Evolutionary conservation across 768 basidiomycete species (phyloP), one percentile per base, ranked within the genome.

Genomic region (Rhizopogon roseolus): DNA sequence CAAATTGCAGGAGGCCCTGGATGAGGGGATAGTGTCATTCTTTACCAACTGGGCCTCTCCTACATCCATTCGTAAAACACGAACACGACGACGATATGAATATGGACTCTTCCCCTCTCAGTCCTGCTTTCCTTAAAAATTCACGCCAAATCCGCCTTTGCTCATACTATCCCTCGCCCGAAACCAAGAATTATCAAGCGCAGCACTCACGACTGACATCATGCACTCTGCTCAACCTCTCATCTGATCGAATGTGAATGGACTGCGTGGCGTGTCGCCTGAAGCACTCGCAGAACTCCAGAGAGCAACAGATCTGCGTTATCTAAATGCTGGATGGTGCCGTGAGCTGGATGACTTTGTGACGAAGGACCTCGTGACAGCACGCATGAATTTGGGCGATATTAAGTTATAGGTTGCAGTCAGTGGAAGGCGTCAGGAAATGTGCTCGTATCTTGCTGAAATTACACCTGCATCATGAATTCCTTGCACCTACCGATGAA

Each of bases 291-390:
- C 60, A 11, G 62, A 71, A 22, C 64, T n/a, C n/a, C n/a, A 65
- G 72, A 66, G 38, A 9, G 74, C 68, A 14, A 63, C 59, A 3
- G 70, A 76, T 34, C 57, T 96, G 64, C 70, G 65, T 60, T 77
- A 72, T 63, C 57, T 98, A 39, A 90, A 98, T 63, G 69, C 94
- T 2, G 88, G 94, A 1, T 98, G 88, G 81, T 93, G 93, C 61
- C 73, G 95, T 45, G 78, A 80, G 19, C 76, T 90, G 39, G 87
- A 94, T 54, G 88, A 98, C 68, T 94, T 88, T 62, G 76, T 88
- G 3, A 71, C 97, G 57, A 86, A 90, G 67, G 79, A 73, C 13
- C 71, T 93, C 59, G 62, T 93, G 41, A 74, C 79, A 11, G 69
- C 63, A 1, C 77, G 79, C 50, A 49, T 71, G 74, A 34, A 62